Conservation (phyloP, 805 yeast genomes). For the Saccharomycopsis capsularis region DNA sequence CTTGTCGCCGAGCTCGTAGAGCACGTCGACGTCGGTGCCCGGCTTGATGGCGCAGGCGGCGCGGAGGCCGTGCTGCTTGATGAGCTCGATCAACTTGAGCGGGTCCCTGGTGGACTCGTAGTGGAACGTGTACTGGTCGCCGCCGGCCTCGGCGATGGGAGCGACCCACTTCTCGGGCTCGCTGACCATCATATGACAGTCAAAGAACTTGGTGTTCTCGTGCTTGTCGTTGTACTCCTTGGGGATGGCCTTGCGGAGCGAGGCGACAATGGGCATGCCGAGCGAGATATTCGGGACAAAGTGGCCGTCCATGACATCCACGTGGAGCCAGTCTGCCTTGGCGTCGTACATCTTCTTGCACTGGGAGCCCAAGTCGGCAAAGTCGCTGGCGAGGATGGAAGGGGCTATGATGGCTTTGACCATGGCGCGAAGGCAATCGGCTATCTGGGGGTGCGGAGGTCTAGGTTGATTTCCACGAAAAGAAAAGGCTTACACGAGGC, state of each 20-base stretch:
- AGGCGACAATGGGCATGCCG: constrained; percentile 83
- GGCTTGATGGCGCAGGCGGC: constrained; percentile 96
- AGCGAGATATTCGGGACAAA: constrained; percentile 94
- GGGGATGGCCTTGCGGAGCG: constrained; percentile 73
- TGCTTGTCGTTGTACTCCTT: constrained; percentile 31
- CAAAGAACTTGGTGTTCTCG: constrained; percentile 46
- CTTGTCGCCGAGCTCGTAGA: constrained; percentile 64
- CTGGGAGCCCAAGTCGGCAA: constrained; percentile 81
- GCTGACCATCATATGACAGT: constrained; percentile 98
- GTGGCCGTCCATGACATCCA: constrained; percentile 98
- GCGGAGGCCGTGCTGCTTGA: constrained; percentile 75
- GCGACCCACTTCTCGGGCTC: constrained; percentile 90
- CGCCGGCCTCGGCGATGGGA: constrained; percentile 88
- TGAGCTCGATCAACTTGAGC: constrained; percentile 60
- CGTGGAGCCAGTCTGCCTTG: constrained; percentile 95
- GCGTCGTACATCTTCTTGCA: constrained; percentile 73
- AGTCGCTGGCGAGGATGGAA: constrained; percentile 87
- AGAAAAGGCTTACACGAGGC: too few species aligned
- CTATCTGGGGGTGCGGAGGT: too few species aligned
- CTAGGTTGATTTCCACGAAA: too few species aligned
- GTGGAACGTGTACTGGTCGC: constrained; percentile 94
- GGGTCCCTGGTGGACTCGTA: constrained; percentile 87
- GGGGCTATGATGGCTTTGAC: constrained; percentile 87
- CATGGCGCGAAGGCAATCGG: too few species aligned
- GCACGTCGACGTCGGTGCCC: constrained; percentile 77